phyloP scores from a whole-genome alignment of 441 rosid species.

The Gossypium davidsonii region DNA sequence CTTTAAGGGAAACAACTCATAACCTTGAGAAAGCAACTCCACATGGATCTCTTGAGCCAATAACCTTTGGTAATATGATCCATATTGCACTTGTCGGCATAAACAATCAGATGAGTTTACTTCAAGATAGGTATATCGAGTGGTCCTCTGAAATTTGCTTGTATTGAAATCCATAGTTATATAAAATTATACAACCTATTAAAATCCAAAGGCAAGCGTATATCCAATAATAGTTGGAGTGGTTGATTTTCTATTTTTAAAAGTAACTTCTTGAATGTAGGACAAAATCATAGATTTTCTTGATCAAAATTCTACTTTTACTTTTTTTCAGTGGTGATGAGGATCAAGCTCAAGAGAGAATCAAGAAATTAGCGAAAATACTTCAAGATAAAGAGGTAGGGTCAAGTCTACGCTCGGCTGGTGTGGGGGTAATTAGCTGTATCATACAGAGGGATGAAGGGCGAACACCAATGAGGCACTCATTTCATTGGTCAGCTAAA shows the following conservation, averaged over 20 bases:
- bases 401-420: constrained; percentile 62
- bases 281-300: neutral
- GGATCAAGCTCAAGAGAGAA: constrained; percentile 99
- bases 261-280: neutral
- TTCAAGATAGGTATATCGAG: constrained; percentile 82
- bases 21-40: constrained; percentile 39
- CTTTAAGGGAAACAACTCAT: constrained; percentile 72
- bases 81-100: constrained; percentile 93
- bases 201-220: neutral
- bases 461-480: constrained; percentile 94
- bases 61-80: constrained; percentile 83
- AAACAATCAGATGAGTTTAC: constrained; percentile 96
- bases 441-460: constrained; percentile 99
- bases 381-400: constrained; percentile 81
- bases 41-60: constrained; percentile 34
- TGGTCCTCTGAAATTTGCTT: constrained; percentile 10
- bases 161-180: constrained; percentile 1
- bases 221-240: neutral
- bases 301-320: constrained; percentile 5
- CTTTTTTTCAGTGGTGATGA: constrained; percentile 81
- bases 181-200: constrained; percentile 3
- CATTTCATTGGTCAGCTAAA: constrained; percentile 88
- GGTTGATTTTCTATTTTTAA: neutral
- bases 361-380: constrained; percentile 84
- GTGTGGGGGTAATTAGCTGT: constrained; percentile 91